phyloP scores from a whole-genome alignment of 176 grass and related monocot genomes.

The Eragrostis curvula region DNA sequence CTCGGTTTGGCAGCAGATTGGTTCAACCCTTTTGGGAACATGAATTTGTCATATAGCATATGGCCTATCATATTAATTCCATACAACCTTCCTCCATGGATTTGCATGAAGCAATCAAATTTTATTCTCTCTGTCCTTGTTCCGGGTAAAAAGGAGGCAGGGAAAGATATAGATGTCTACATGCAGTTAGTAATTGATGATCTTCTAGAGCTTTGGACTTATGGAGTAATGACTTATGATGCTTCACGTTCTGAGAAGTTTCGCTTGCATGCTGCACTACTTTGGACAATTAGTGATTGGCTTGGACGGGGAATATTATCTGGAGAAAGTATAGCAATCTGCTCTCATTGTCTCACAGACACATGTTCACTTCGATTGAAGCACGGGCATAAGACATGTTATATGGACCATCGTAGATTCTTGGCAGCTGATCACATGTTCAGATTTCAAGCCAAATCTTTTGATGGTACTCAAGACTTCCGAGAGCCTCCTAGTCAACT shows the following conservation, averaged over 20 bases:
- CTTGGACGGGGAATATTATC: neutral
- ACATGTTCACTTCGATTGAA: neutral
- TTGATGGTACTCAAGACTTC: too few relatives aligned
- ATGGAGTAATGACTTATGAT: neutral
- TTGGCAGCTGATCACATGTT: too few relatives aligned
- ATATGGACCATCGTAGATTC: too few relatives aligned
- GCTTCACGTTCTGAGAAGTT: slow-evolving; percentile 25
- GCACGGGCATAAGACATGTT: neutral
- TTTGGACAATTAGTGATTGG: slow-evolving; percentile 2
- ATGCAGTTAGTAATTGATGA: neutral
- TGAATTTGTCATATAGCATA: neutral
- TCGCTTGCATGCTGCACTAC: neutral
- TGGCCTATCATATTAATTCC: neutral
- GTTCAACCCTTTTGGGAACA: neutral
- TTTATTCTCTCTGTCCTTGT: too few relatives aligned
- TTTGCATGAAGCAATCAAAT: too few relatives aligned
- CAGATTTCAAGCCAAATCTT: too few relatives aligned
- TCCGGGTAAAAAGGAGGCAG: neutral
- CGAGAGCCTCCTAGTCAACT: too few relatives aligned
- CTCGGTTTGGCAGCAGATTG: neutral
- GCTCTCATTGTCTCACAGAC: slow-evolving; percentile 1
- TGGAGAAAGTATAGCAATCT: neutral
- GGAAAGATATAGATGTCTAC: slow-evolving; percentile 12
- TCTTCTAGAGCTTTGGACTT: neutral
- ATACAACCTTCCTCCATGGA: neutral